These are phyloP conservation scores for Aspergillus neotritici DNA, from an alignment of 2,329 filamentous ascomycete species.

Conservation along the genomic window DNA sequence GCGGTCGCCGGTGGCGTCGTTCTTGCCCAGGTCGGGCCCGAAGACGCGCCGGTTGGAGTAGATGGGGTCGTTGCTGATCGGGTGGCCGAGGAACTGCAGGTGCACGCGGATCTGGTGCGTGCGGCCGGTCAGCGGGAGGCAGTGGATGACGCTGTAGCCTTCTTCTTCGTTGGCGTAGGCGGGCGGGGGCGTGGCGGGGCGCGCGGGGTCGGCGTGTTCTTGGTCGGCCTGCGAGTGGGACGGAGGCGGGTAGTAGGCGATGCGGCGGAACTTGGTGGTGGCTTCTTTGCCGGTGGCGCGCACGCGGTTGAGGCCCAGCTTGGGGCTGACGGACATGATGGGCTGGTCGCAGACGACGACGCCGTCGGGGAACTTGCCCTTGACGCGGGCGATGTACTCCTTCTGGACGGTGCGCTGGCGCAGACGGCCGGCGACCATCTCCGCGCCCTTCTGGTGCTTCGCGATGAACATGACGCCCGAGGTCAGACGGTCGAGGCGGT, in stretches of 20 bases:
- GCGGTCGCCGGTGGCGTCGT: constrained; percentile 62
- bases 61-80: constrained; percentile 95
- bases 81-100: constrained; percentile 87
- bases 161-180: constrained; percentile 44
- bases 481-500: constrained; percentile 87
- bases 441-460: constrained; percentile 75
- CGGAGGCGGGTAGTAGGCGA: constrained; percentile 78
- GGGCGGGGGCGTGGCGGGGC: constrained; percentile 29
- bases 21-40: constrained; percentile 68
- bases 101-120: constrained; percentile 96
- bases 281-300: constrained; percentile 86
- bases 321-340: constrained; percentile 88
- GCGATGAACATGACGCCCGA: constrained; percentile 98
- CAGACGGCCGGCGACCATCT: constrained; percentile 70
- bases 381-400: constrained; percentile 89
- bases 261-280: constrained; percentile 79
- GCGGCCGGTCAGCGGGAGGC: constrained; percentile 83
- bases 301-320: constrained; percentile 90
- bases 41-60: constrained; percentile 94
- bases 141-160: constrained; percentile 92
- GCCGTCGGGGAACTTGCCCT: constrained; percentile 84
- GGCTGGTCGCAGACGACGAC: constrained; percentile 90
- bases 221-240: constrained; percentile 15
- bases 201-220: constrained; percentile 19
- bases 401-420: constrained; percentile 78